Evolutionary conservation across 2,329 filamentous ascomycete species (phyloP).

Genomic region (Exophiala viscosa): DNA sequence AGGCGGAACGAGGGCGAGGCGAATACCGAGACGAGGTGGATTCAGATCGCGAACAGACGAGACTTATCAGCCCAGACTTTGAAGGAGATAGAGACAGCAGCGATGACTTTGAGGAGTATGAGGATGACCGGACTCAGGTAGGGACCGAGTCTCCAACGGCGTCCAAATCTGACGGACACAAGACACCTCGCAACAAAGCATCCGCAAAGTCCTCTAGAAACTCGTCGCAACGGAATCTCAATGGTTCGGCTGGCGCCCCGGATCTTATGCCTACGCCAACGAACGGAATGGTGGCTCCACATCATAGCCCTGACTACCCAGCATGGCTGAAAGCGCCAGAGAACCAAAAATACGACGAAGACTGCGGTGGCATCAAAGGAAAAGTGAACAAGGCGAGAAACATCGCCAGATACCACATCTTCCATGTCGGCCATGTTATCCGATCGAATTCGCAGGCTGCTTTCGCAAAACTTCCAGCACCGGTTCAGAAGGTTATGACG

Average conservation of each 20-base stretch:
- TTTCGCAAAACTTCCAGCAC: constrained; percentile 51
- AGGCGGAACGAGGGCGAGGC: constrained; percentile 38
- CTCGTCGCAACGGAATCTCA: constrained; percentile 16
- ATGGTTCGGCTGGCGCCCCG: constrained; percentile 8
- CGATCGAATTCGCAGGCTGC: constrained; percentile 28
- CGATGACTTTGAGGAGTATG: constrained; percentile 19
- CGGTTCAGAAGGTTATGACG: constrained; percentile 50
- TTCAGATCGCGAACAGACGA: constrained; percentile 31
- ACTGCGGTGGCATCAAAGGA: constrained; percentile 31
- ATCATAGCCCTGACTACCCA: constrained; percentile 48
- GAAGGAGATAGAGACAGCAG: constrained; percentile 16
- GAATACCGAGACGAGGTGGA: constrained; percentile 40
- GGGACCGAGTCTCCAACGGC: constrained; percentile 25
- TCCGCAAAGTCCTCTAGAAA: constrained; percentile 21
- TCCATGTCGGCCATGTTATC: constrained; percentile 23
- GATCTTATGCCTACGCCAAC: constrained; percentile 42
- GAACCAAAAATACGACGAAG: constrained; percentile 29
- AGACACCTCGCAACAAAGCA: constrained; percentile 25
- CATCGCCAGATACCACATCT: constrained; percentile 20
- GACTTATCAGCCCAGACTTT: constrained; percentile 23
- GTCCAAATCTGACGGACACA: constrained; percentile 26
- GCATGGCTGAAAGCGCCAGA: constrained; percentile 54
- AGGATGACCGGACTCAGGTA: constrained; percentile 26
- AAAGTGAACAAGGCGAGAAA: constrained; percentile 31
- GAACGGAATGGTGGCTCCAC: constrained; percentile 47